Percentiles rank a stretch among this genome's conserved stretches.
Conservation (phyloP, 2,329 filamentous ascomycete genomes). For the Pseudopithomyces chartarum region DNA sequence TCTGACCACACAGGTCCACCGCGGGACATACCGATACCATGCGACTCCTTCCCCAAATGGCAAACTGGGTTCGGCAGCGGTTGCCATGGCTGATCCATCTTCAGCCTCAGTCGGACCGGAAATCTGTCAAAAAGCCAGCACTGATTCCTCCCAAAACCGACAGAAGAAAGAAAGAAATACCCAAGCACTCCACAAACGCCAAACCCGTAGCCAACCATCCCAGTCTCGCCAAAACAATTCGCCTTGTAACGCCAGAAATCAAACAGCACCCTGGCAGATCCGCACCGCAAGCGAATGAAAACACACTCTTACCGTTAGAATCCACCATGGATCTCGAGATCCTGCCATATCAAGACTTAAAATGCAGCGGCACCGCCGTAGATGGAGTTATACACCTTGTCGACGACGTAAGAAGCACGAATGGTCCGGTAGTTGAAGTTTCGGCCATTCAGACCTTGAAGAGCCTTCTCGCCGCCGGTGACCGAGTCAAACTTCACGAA, state of each 20-base stretch:
- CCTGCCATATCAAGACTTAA: constrained; percentile 11
- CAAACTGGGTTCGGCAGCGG: background rate
- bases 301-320: constrained; percentile 9
- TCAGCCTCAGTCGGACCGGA: background rate
- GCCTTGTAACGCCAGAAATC: background rate
- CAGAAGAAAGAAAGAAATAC: background rate
- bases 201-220: background rate
- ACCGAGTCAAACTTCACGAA: constrained; percentile 98
- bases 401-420: constrained; percentile 92
- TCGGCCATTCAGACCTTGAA: constrained; percentile 95
- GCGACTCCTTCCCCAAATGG: constrained; percentile 8
- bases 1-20: constrained; percentile 19
- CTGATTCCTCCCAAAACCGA: background rate
- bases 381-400: constrained; percentile 97
- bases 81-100: background rate
- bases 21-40: constrained; percentile 21
- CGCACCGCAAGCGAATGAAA: constrained; percentile 7
- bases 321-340: background rate
- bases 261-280: constrained; percentile 4
- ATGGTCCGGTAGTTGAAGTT: constrained; percentile 94
- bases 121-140: constrained; percentile 5
- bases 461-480: constrained; percentile 93
- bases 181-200: constrained; percentile 3
- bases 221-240: background rate
- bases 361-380: constrained; percentile 50